phyloP scores from a whole-genome alignment of 805 yeast genomes.

The Candida bentonensis region DNA sequence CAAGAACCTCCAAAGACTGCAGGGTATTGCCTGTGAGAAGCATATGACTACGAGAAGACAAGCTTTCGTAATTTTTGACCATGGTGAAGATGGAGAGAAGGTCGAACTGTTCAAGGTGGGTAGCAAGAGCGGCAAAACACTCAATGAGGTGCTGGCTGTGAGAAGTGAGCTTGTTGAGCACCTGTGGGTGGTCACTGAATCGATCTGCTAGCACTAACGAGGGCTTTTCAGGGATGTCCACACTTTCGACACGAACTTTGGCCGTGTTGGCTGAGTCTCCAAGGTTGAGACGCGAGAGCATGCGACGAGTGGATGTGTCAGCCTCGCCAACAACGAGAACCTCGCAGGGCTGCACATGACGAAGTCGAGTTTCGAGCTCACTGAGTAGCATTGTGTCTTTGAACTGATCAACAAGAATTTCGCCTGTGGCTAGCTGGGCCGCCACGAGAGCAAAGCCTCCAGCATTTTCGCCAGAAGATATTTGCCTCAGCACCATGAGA shows the following conservation, averaged over 20 bases:
- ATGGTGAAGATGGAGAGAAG: constrained; percentile 43
- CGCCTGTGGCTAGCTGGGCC: constrained; percentile 62
- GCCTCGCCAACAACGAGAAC: constrained; percentile 34
- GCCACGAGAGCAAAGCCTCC: constrained; percentile 37
- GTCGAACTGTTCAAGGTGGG: constrained; percentile 41
- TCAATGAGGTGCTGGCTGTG: neutral
- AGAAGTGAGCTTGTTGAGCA: neutral
- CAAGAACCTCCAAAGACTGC: constrained; percentile 59
- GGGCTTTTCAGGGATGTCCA: constrained; percentile 6
- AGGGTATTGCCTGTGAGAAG: constrained; percentile 53
- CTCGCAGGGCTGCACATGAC: constrained; percentile 69
- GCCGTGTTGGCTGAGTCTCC: neutral
- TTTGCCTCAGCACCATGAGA: constrained; percentile 12
- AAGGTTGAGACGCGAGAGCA: neutral
- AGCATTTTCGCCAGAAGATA: constrained; percentile 5
- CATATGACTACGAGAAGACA: constrained; percentile 34
- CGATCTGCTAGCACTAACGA: neutral
- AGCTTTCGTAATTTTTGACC: constrained; percentile 35
- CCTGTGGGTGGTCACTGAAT: constrained; percentile 1
- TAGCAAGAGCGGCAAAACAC: neutral
- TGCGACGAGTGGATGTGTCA: constrained; percentile 16
- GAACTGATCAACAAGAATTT: constrained; percentile 58
- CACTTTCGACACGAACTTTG: constrained; percentile 9
- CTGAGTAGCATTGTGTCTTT: constrained; percentile 41
- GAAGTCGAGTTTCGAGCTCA: constrained; percentile 59